phyloP scores from a whole-genome alignment of 305 asterid species.

The Solanum aculeatissimum region DNA sequence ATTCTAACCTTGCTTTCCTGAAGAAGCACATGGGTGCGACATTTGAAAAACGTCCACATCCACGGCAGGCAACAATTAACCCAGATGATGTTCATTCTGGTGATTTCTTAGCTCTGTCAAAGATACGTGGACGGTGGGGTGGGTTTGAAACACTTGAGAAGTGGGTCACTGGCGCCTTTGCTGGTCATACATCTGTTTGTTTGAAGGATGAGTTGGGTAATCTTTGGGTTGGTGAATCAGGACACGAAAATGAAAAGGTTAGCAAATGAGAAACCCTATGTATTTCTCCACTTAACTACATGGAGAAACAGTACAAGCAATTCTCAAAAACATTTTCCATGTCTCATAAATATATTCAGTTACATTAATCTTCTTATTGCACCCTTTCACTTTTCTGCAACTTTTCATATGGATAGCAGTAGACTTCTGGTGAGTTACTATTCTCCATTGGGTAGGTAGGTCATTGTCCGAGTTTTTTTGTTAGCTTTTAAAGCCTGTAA shows the following conservation, averaged over 20 bases:
- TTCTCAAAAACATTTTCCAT: background rate
- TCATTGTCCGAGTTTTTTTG: background rate
- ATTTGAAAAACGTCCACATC: slow-evolving; percentile 65
- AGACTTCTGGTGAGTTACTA: background rate
- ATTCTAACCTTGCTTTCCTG: slow-evolving; percentile 81
- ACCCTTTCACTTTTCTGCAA: background rate
- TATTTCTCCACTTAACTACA: background rate
- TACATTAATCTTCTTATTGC: background rate
- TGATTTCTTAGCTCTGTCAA: slow-evolving; percentile 88
- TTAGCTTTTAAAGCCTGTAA: background rate
- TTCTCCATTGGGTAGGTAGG: background rate
- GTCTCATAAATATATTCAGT: background rate
- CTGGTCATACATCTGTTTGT: slow-evolving; percentile 98
- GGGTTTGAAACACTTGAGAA: slow-evolving; percentile 99
- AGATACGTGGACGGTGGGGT: slow-evolving; percentile 99
- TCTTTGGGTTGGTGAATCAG: slow-evolving; percentile 98
- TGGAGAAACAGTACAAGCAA: background rate
- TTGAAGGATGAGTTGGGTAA: slow-evolving; percentile 79
- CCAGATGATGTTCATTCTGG: slow-evolving; percentile 86
- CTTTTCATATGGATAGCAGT: background rate
- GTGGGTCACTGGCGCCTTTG: slow-evolving; percentile 99
- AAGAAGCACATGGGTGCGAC: slow-evolving; percentile 94
- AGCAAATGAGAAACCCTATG: background rate
- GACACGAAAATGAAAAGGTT: slow-evolving; percentile 98
- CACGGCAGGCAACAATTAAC: slow-evolving; percentile 51